These are phyloP conservation scores for Heliamphora exappendiculata DNA, from an alignment of 148 eudicot genomes.

Conservation along the genomic window DNA sequence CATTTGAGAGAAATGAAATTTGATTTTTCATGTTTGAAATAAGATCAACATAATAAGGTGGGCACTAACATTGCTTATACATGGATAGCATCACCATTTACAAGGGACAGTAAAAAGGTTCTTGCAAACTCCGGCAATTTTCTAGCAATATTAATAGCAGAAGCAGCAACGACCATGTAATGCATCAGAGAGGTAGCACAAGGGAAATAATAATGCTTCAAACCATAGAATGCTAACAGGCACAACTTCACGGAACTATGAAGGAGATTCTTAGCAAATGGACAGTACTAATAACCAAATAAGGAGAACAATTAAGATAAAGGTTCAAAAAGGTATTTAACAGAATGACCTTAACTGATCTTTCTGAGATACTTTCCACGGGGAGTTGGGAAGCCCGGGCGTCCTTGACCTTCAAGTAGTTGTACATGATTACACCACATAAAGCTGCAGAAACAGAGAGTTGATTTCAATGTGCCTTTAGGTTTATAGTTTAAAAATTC, in stretches of 20 bases:
- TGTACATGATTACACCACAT: slow-evolving; percentile 67
- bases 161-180: background rate
- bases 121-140: background rate
- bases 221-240: background rate
- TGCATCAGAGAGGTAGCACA: background rate
- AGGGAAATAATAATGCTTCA: background rate
- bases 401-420: slow-evolving; percentile 65
- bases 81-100: background rate
- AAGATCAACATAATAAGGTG: background rate
- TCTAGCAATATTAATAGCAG: background rate
- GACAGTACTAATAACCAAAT: background rate
- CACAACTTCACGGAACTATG: background rate
- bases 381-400: slow-evolving; percentile 37
- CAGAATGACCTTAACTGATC: slow-evolving; percentile 41
- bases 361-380: slow-evolving; percentile 36
- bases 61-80: background rate
- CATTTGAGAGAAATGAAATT: background rate
- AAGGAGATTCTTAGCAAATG: background rate
- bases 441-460: slow-evolving; percentile 32
- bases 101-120: background rate
- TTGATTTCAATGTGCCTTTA: background rate
- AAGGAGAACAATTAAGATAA: background rate
- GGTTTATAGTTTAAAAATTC: background rate
- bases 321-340: background rate
- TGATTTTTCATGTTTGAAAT: background rate